These are phyloP conservation scores for Psilocybe cyanescens DNA, from an alignment of 768 basidiomycete species.

Conservation along the genomic window DNA sequence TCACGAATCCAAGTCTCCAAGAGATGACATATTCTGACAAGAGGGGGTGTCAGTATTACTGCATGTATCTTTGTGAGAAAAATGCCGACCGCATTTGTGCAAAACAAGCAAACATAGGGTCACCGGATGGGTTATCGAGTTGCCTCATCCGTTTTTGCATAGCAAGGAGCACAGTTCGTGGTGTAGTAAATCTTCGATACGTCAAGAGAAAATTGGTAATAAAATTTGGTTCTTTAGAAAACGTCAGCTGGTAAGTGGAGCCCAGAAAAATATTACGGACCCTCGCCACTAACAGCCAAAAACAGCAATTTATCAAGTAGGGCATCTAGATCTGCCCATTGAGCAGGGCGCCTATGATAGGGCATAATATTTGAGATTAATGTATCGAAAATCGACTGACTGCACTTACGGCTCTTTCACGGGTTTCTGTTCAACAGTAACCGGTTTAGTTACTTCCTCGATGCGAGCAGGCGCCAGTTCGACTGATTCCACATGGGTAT, in stretches of 20 bases:
- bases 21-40: conserved; percentile 72
- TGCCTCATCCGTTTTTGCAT: conserved; percentile 89
- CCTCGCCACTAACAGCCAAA: conserved; percentile 83
- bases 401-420: conserved; percentile 59
- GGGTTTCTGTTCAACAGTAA: conserved; percentile 34
- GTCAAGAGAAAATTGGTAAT: conserved; percentile 83
- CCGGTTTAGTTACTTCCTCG: conserved; percentile 24
- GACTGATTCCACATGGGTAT: conserved; percentile 7
- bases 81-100: conserved; percentile 80
- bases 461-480: conserved; percentile 17
- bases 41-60: conserved; percentile 1
- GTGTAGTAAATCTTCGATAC: conserved; percentile 81
- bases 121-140: conserved; percentile 69
- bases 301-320: conserved; percentile 83
- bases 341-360: conserved; percentile 51
- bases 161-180: conserved; percentile 77
- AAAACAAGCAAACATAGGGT: conserved; percentile 86
- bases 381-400: conserved; percentile 6
- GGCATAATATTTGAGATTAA: no score
- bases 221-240: conserved; percentile 66
- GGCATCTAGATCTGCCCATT: conserved; percentile 80
- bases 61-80: neutral
- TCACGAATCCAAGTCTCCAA: conserved; percentile 78
- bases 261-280: conserved; percentile 37
- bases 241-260: neutral